Evolutionary conservation across 164 flowering plant genomes (phyloP).

Genomic region (Stephania cephalantha): DNA sequence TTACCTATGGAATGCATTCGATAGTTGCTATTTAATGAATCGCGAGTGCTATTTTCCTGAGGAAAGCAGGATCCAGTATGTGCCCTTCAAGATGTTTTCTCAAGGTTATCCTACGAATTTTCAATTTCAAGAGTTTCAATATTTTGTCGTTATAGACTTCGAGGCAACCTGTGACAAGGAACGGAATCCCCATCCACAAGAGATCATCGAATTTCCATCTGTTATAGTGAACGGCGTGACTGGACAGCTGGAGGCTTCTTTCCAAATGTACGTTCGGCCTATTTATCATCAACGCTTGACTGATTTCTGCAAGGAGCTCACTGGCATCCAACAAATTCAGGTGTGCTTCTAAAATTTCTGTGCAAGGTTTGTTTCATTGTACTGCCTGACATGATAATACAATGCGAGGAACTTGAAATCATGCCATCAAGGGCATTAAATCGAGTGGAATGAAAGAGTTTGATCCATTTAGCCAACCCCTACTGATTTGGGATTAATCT

Average conservation of each 20-base stretch:
- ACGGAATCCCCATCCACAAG: slow-evolving; percentile 79
- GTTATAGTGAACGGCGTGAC: slow-evolving; percentile 77
- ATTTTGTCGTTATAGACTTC: slow-evolving; percentile 95
- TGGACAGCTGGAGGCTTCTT: slow-evolving; percentile 74
- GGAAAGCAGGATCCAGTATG: slow-evolving; percentile 41
- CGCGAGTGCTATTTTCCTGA: slow-evolving; percentile 28
- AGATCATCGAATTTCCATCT: slow-evolving; percentile 96
- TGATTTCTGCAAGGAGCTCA: slow-evolving; percentile 94
- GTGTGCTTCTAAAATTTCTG: slow-evolving; percentile 24
- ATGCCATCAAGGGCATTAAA: too few species aligned
- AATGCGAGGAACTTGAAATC: too few species aligned
- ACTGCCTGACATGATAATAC: background rate
- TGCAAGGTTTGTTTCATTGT: background rate
- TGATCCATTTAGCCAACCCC: too few species aligned
- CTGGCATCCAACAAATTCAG: slow-evolving; percentile 96
- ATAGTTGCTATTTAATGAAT: slow-evolving; percentile 32
- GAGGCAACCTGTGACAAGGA: slow-evolving; percentile 96
- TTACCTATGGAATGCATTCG: slow-evolving; percentile 34
- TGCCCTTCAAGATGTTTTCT: slow-evolving; percentile 39
- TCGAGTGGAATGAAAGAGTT: too few species aligned
- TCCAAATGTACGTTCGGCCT: slow-evolving; percentile 85
- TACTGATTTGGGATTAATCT: too few species aligned
- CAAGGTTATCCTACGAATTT: slow-evolving; percentile 39
- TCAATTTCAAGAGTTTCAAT: slow-evolving; percentile 75
- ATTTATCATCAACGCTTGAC: slow-evolving; percentile 66